Evolutionary conservation across 1,284 basidiomycete species (phyloP).

Genomic region (Ustilago nuda): DNA sequence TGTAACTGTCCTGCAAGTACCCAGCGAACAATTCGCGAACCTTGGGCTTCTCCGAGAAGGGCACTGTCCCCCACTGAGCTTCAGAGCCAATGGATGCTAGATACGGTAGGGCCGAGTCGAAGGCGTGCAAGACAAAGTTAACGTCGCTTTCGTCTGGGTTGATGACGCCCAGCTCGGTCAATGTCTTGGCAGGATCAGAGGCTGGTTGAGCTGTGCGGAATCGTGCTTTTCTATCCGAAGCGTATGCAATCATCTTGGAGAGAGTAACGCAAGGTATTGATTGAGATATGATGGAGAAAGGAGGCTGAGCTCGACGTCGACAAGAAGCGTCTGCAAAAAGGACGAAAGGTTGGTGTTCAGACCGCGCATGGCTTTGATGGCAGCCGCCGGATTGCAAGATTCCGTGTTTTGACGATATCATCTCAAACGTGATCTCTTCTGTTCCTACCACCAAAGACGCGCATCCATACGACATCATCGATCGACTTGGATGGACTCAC

Average conservation of each 20-base stretch:
- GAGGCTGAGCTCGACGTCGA: neutral
- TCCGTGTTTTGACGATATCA: slow-evolving; percentile 2
- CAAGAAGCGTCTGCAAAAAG: neutral
- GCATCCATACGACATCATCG: neutral
- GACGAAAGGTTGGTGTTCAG: slow-evolving; percentile 5
- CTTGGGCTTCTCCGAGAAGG: slow-evolving; percentile 29
- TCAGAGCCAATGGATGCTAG: slow-evolving; percentile 50
- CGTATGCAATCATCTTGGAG: slow-evolving; percentile 11
- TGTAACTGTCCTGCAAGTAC: slow-evolving; percentile 23
- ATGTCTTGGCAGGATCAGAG: neutral
- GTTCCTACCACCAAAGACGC: too few species aligned
- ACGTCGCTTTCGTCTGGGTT: slow-evolving; percentile 40
- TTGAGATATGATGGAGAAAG: neutral
- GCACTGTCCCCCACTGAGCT: slow-evolving; percentile 48
- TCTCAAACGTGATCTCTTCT: neutral
- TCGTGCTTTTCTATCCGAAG: neutral
- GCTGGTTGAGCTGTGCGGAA: slow-evolving; percentile 33
- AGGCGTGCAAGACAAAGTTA: slow-evolving; percentile 39
- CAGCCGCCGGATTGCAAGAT: neutral
- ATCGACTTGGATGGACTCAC: slow-evolving; percentile 9
- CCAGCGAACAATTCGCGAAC: neutral
- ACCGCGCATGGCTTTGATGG: slow-evolving; percentile 9
- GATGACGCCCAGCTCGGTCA: slow-evolving; percentile 17
- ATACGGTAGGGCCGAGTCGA: slow-evolving; percentile 51
- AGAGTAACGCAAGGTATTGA: neutral